Evolutionary conservation across 352 stramenopile species (phyloP).

Genomic region (Pythium apleroticum): DNA sequence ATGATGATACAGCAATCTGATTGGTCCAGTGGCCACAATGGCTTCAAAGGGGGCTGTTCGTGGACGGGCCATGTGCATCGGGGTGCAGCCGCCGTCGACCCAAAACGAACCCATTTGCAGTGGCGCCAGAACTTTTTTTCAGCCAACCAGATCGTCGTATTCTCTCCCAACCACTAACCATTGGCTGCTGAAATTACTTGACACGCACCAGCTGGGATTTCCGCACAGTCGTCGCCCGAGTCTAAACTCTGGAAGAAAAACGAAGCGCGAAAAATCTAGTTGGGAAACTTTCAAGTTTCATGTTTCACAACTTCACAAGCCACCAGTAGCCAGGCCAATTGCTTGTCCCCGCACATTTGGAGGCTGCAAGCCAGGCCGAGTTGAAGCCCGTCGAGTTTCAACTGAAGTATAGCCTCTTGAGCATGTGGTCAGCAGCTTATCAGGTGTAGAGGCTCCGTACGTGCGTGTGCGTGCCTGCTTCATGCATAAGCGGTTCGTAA

Average conservation of each 20-base stretch:
- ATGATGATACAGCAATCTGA: neutral
- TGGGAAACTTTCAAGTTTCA: neutral
- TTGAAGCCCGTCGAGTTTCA: too few relatives aligned
- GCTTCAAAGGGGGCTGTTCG: neutral
- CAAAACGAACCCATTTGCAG: conserved; percentile 5
- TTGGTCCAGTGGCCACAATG: neutral
- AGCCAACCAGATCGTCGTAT: neutral
- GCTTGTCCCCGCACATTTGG: too few relatives aligned
- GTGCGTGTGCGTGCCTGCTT: too few relatives aligned
- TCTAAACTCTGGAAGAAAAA: conserved; percentile 1
- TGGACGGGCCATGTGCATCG: neutral
- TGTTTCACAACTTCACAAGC: neutral
- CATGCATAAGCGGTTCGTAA: too few relatives aligned
- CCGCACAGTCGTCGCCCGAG: too few relatives aligned
- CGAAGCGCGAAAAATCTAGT: neutral
- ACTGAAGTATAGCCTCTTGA: too few relatives aligned
- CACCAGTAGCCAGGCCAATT: neutral
- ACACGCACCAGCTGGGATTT: neutral
- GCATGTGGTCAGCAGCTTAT: too few relatives aligned
- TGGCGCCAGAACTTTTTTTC: neutral
- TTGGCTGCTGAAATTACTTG: conserved; percentile 4
- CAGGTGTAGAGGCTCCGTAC: too few relatives aligned
- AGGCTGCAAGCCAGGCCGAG: neutral
- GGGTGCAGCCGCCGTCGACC: neutral
- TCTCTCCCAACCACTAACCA: neutral